A percentile compares a stretch with the other conserved stretches of the same genome.
Conservation (phyloP, 345 rosid species). For the Sapria himalayana region DNA sequence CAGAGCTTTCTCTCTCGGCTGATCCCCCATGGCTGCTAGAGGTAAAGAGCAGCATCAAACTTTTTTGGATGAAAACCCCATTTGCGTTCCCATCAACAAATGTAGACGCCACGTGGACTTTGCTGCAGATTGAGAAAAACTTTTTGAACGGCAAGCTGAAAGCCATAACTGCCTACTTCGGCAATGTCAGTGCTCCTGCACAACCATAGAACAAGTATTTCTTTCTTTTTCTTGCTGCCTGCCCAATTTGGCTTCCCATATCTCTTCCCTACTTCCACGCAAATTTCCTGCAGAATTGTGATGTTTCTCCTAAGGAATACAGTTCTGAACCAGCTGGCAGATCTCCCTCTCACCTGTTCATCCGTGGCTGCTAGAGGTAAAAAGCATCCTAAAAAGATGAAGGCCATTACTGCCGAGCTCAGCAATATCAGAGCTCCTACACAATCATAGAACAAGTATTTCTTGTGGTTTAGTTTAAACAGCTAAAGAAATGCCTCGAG, state of each 20-base stretch:
- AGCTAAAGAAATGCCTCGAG: no score
- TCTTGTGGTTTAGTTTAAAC: no score
- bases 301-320: constrained; percentile 82
- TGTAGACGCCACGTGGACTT: constrained; percentile 2
- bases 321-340: constrained; percentile 67
- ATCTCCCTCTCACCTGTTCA: constrained; percentile 35
- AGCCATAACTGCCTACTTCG: constrained; percentile 74
- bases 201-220: no score
- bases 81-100: neutral
- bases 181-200: no score
- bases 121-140: constrained; percentile 59
- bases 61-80: constrained; percentile 1
- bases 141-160: constrained; percentile 68
- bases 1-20: constrained; percentile 45
- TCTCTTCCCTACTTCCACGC: constrained; percentile 44
- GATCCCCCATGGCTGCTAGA: constrained; percentile 51
- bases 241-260: no score
- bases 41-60: no score
- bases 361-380: constrained; percentile 61
- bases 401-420: no score
- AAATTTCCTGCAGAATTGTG: constrained; percentile 38
- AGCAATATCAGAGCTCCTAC: no score
- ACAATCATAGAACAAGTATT: no score
- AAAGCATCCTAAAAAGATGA: no score
- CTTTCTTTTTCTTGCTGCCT: no score